Percentiles rank a stretch among this genome's conserved stretches.
These are phyloP conservation scores for Austroboletus niveus DNA, from an alignment of 1,284 basidiomycete genomes.

Conservation along the genomic window DNA sequence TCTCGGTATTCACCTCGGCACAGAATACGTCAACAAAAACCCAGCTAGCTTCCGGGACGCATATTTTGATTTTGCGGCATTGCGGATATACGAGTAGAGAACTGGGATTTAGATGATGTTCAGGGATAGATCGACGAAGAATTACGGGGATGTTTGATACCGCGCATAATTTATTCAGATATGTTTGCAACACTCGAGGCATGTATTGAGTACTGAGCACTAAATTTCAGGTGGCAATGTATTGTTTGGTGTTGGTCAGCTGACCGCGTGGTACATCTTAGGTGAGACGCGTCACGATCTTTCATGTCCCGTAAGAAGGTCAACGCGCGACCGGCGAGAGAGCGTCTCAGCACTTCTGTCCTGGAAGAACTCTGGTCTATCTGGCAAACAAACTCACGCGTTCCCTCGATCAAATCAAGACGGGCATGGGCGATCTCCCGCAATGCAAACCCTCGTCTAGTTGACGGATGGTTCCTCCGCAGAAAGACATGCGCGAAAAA, in stretches of 20 bases:
- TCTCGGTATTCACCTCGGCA: not conserved
- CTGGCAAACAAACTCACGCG: slow-evolving; percentile 27
- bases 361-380: slow-evolving; percentile 31
- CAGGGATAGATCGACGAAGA: slow-evolving; percentile 1
- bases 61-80: slow-evolving; percentile 51
- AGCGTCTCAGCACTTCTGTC: slow-evolving; percentile 12
- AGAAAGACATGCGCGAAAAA: slow-evolving; percentile 29
- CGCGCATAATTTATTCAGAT: not conserved
- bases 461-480: slow-evolving; percentile 26
- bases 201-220: too few species aligned
- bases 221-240: too few species aligned
- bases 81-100: slow-evolving; percentile 43
- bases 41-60: slow-evolving; percentile 48
- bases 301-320: slow-evolving; percentile 16
- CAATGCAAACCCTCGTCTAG: slow-evolving; percentile 17
- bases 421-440: slow-evolving; percentile 28
- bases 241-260: slow-evolving; percentile 6
- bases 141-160: slow-evolving; percentile 14
- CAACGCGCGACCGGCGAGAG: slow-evolving; percentile 6
- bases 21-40: slow-evolving; percentile 34
- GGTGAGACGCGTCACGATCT: not conserved
- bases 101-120: not conserved
- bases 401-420: slow-evolving; percentile 30
- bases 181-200: too few species aligned
- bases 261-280: slow-evolving; percentile 2